Percentiles rank a stretch among this genome's conserved stretches.
Conservation (phyloP, 2,329 filamentous ascomycete genomes). For the Lizonia empirigonia region DNA sequence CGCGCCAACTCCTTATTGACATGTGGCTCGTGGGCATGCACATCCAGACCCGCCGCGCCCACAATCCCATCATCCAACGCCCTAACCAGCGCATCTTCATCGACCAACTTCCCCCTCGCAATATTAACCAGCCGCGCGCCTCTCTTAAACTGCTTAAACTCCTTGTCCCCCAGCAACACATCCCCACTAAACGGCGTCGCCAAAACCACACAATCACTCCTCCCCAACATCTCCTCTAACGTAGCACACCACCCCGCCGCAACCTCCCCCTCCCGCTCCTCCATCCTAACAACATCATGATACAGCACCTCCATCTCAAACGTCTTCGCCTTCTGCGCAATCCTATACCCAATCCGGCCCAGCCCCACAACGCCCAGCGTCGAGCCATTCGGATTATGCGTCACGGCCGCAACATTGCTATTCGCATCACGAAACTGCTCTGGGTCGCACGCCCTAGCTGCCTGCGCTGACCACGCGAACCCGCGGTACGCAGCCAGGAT, state of each 20-base stretch:
- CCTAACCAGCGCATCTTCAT: constrained; percentile 66
- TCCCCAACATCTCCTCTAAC: constrained; percentile 59
- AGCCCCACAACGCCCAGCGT: constrained; percentile 71
- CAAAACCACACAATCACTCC: constrained; percentile 66
- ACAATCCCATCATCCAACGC: constrained; percentile 62
- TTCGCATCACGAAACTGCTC: constrained; percentile 64
- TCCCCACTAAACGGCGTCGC: constrained; percentile 62
- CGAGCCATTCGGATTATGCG: constrained; percentile 67
- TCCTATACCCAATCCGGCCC: constrained; percentile 58
- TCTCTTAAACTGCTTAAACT: constrained; percentile 59
- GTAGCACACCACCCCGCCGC: constrained; percentile 60
- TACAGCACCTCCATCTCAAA: constrained; percentile 73
- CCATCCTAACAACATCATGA: constrained; percentile 62
- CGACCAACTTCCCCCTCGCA: constrained; percentile 67
- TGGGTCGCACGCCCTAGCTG: constrained; percentile 56
- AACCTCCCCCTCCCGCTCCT: constrained; percentile 53
- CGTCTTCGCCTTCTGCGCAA: constrained; percentile 65
- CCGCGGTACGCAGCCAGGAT: constrained; percentile 73
- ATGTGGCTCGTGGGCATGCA: constrained; percentile 65
- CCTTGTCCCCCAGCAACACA: constrained; percentile 56
- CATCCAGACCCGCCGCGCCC: constrained; percentile 64
- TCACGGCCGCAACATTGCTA: constrained; percentile 61
- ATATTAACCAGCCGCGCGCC: constrained; percentile 69
- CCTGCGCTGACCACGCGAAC: constrained; percentile 67
- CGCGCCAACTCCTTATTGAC: constrained; percentile 56